Evolutionary conservation across 345 rosid genomes (phyloP).

Genomic region (Ceriops zippeliana): DNA sequence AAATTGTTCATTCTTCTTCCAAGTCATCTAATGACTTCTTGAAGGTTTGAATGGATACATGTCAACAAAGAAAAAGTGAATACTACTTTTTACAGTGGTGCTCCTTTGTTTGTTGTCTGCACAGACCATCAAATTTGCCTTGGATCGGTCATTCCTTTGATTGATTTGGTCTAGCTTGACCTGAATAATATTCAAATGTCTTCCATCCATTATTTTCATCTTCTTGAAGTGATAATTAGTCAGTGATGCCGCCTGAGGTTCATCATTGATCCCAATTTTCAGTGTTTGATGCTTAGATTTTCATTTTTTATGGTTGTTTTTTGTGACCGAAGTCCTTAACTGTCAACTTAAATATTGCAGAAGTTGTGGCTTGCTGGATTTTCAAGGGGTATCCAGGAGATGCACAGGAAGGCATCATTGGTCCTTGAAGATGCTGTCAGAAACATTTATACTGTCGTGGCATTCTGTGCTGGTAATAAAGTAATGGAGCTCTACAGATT

Average conservation of each 20-base stretch:
- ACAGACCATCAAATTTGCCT: neutral
- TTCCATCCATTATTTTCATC: too few relatives aligned
- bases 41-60: neutral
- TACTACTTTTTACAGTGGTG: neutral
- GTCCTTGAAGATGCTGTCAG: constrained; percentile 99
- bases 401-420: constrained; percentile 97
- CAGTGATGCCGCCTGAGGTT: too few relatives aligned
- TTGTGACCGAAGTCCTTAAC: constrained; percentile 5
- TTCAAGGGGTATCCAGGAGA: constrained; percentile 98
- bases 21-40: neutral
- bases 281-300: neutral
- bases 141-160: neutral
- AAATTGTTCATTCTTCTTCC: neutral
- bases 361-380: constrained; percentile 99
- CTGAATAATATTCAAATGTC: too few relatives aligned
- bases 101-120: neutral
- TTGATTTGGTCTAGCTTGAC: too few relatives aligned
- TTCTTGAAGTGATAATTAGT: too few relatives aligned
- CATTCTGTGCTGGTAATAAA: constrained; percentile 98
- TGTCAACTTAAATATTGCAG: constrained; percentile 43
- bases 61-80: neutral
- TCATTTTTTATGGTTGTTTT: neutral
- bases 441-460: constrained; percentile 98
- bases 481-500: constrained; percentile 95
- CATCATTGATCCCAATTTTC: neutral